Conservation (phyloP, 257 asterid species). For the Gynochthodes officinalis region DNA sequence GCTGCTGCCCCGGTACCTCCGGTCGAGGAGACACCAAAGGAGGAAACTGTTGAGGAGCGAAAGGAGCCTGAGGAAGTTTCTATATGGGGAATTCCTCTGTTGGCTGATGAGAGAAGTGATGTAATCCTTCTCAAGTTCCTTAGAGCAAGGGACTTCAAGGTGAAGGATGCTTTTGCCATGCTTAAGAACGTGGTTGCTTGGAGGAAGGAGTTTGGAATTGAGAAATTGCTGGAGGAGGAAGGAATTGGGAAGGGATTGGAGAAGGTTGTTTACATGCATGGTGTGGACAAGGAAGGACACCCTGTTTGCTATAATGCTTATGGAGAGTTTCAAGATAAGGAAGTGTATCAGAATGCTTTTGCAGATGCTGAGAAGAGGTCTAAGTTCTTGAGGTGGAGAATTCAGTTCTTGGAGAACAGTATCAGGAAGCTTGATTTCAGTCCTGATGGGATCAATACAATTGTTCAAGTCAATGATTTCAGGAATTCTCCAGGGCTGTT, state of each 20-base stretch:
- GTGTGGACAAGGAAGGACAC: constrained; percentile 83
- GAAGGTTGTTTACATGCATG: constrained; percentile 74
- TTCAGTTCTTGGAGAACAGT: constrained; percentile 73
- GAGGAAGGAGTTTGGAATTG: constrained; percentile 77
- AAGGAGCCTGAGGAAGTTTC: constrained; percentile 73
- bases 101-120: constrained; percentile 73
- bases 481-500: constrained; percentile 79
- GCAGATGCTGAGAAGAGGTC: constrained; percentile 78
- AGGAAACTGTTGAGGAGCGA: constrained; percentile 27
- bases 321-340: constrained; percentile 88
- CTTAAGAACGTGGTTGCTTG: constrained; percentile 79
- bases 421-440: constrained; percentile 74
- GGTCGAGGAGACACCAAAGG: constrained; percentile 19
- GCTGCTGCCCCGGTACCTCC: constrained; percentile 29
- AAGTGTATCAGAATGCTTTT: constrained; percentile 72
- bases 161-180: constrained; percentile 85
- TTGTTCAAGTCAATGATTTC: constrained; percentile 83
- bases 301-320: constrained; percentile 82
- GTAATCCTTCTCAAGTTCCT: constrained; percentile 82
- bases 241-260: constrained; percentile 59
- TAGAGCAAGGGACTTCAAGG: constrained; percentile 87
- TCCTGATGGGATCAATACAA: constrained; percentile 77
- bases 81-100: constrained; percentile 77
- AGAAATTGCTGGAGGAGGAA: constrained; percentile 57
- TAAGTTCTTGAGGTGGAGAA: constrained; percentile 70